Percentiles rank a stretch among this genome's conserved stretches.
These are phyloP conservation scores for Chlamydomonas sp. DNA, from an alignment of 139 green algal species.

Conservation along the genomic window DNA sequence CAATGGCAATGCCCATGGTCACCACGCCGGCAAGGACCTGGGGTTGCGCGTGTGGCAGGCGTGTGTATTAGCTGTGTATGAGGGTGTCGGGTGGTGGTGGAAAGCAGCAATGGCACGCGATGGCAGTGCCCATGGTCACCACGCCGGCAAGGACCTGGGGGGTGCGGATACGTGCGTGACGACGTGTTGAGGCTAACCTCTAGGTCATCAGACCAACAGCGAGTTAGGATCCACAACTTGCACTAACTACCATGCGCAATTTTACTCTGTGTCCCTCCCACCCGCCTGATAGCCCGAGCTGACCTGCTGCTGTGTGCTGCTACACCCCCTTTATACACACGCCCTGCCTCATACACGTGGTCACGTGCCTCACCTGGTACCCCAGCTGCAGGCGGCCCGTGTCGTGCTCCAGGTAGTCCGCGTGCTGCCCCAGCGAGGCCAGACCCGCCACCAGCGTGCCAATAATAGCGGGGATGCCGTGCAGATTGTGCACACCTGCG, in stretches of 20 bases:
- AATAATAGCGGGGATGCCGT: constrained; percentile 58
- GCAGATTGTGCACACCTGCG: constrained; percentile 67
- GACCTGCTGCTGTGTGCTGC: too few species aligned
- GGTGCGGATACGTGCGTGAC: too few species aligned
- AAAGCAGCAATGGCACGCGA: not conserved
- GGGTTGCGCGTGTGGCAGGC: too few species aligned
- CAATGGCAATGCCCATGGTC: constrained; percentile 41
- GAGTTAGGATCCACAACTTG: too few species aligned
- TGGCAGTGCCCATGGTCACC: constrained; percentile 36
- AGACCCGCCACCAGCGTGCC: constrained; percentile 22
- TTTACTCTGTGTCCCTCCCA: too few species aligned
- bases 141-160: not conserved
- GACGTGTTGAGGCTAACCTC: too few species aligned
- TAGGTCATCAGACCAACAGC: too few species aligned
- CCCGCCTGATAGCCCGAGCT: too few species aligned
- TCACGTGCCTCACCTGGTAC: not conserved
- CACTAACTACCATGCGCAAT: constrained; percentile 13
- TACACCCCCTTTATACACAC: too few species aligned
- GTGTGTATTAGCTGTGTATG: too few species aligned
- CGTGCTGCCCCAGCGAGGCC: not conserved
- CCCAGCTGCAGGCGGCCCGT: not conserved
- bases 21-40: not conserved
- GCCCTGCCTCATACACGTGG: too few species aligned
- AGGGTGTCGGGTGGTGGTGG: too few species aligned
- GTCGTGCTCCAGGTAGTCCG: not conserved